Conservation (phyloP, 257 asterid species). For the Primulina tabacum region DNA sequence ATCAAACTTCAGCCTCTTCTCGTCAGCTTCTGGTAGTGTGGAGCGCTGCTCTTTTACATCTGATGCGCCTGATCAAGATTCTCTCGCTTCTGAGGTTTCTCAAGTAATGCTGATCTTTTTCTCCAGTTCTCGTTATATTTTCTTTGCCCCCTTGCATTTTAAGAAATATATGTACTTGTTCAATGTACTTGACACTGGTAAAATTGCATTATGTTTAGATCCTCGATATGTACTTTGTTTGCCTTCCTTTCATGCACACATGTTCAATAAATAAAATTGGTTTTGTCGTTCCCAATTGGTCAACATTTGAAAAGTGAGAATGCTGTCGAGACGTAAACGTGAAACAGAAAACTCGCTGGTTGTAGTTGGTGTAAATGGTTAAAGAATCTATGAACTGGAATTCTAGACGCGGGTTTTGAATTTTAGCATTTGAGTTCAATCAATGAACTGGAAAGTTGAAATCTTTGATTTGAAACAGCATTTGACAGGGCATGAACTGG, state of each 20-base stretch:
- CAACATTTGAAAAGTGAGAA: slow-evolving; percentile 6
- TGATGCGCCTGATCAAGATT: slow-evolving; percentile 67
- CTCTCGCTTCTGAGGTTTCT: slow-evolving; percentile 44
- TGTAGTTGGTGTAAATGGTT: slow-evolving; percentile 2
- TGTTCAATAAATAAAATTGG: slow-evolving; percentile 22
- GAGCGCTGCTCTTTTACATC: slow-evolving; percentile 92
- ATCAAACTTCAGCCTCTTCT: slow-evolving; percentile 80
- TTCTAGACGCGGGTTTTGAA: slow-evolving; percentile 22
- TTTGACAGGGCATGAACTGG: slow-evolving; percentile 68
- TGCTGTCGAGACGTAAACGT: neutral
- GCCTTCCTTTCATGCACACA: neutral
- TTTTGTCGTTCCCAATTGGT: slow-evolving; percentile 16
- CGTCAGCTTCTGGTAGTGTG: slow-evolving; percentile 86
- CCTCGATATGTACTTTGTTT: neutral
- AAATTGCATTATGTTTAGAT: slow-evolving; percentile 3
- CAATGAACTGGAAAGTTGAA: slow-evolving; percentile 43
- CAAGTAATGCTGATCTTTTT: slow-evolving; percentile 38
- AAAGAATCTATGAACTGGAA: slow-evolving; percentile 20
- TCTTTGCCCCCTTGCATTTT: slow-evolving; percentile 8
- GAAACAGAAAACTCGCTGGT: neutral
- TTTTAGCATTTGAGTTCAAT: slow-evolving; percentile 15
- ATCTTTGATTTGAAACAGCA: slow-evolving; percentile 76
- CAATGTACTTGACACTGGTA: slow-evolving; percentile 11
- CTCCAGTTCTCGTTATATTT: neutral
- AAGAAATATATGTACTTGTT: neutral